phyloP scores from a whole-genome alignment of 2,329 filamentous ascomycete genomes.

The Stagonosporopsis rhizophila region DNA sequence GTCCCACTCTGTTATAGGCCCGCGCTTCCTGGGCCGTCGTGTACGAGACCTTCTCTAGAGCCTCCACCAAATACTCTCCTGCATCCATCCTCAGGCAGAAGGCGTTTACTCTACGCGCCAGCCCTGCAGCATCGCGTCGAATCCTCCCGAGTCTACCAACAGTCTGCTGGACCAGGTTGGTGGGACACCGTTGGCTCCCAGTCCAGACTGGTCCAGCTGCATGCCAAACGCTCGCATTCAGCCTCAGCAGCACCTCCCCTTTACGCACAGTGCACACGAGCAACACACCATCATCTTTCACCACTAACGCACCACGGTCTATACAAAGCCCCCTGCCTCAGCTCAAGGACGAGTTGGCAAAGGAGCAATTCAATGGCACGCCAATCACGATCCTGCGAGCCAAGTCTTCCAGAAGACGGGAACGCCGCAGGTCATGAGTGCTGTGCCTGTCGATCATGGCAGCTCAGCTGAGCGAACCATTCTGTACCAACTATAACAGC shows the following conservation, averaged over 20 bases:
- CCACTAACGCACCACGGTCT: not conserved
- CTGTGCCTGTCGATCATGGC: conserved; percentile 31
- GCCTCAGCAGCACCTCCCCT: conserved; percentile 20
- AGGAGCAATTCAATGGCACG: conserved; percentile 27
- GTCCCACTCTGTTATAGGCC: conserved; percentile 23
- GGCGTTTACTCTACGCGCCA: conserved; percentile 8
- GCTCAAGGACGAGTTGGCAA: not conserved
- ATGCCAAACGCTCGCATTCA: conserved; percentile 24
- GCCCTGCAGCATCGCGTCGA: conserved; percentile 16
- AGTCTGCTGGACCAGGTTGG: conserved; percentile 22
- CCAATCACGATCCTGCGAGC: conserved; percentile 22
- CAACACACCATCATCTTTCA: not conserved
- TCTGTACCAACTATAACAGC: not conserved
- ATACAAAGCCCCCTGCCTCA: not conserved
- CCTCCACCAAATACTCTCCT: conserved; percentile 16
- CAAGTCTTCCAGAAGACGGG: conserved; percentile 24
- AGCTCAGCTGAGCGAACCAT: conserved; percentile 25
- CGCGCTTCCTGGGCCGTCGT: conserved; percentile 16
- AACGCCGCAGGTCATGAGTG: conserved; percentile 22
- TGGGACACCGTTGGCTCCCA: conserved; percentile 21
- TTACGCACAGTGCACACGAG: too few species aligned
- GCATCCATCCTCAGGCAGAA: not conserved
- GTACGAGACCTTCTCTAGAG: conserved; percentile 16
- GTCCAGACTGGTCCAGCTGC: conserved; percentile 15
- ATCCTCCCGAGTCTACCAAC: conserved; percentile 4